A percentile compares a stretch with the other conserved stretches of the same genome.
These are phyloP conservation scores for Chaetomiaceae sp. DNA, from an alignment of 2,329 filamentous ascomycete genomes.

Conservation along the genomic window DNA sequence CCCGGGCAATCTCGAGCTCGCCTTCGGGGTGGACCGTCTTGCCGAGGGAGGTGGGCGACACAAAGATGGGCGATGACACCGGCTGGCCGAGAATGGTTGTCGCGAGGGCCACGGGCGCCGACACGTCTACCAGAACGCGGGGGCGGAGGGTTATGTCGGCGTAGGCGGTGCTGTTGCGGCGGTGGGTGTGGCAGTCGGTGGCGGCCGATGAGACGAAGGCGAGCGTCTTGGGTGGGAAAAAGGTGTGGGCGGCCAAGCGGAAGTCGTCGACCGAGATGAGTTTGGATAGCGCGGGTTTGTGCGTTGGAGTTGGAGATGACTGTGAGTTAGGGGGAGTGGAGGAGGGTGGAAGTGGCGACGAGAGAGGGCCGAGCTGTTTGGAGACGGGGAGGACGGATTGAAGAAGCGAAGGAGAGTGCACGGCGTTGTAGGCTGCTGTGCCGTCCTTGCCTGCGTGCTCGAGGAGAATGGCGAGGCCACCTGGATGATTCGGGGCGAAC, in stretches of 20 bases:
- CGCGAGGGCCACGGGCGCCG: slow-evolving; percentile 40
- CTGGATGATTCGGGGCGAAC: slow-evolving; percentile 47
- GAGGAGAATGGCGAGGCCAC: slow-evolving; percentile 41
- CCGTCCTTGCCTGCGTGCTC: slow-evolving; percentile 51
- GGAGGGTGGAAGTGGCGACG: slow-evolving; percentile 51
- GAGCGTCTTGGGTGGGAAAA: slow-evolving; percentile 60
- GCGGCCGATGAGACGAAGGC: slow-evolving; percentile 65
- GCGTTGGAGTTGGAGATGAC: slow-evolving; percentile 55
- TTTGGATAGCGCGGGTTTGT: slow-evolving; percentile 50
- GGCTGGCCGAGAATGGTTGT: slow-evolving; percentile 52
- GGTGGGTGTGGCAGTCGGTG: slow-evolving; percentile 55
- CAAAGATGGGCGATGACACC: slow-evolving; percentile 56
- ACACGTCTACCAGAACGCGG: slow-evolving; percentile 54
- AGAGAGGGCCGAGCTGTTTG: slow-evolving; percentile 20
- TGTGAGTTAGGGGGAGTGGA: slow-evolving; percentile 56
- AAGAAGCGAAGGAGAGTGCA: slow-evolving; percentile 10
- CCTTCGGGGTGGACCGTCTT: slow-evolving; percentile 59
- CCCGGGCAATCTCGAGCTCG: slow-evolving; percentile 55
- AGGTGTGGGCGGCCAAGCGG: slow-evolving; percentile 50
- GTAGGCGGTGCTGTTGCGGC: slow-evolving; percentile 52
- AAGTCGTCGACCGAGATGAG: slow-evolving; percentile 78
- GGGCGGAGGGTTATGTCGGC: slow-evolving; percentile 56
- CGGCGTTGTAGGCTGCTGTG: slow-evolving; percentile 42
- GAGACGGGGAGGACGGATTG: slow-evolving; percentile 2
- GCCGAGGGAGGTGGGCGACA: slow-evolving; percentile 61